Percentiles rank a stretch among this genome's conserved stretches.
Evolutionary conservation across 176 grass and related monocot genomes (phyloP).

Genomic region (Ensete glaucum): DNA sequence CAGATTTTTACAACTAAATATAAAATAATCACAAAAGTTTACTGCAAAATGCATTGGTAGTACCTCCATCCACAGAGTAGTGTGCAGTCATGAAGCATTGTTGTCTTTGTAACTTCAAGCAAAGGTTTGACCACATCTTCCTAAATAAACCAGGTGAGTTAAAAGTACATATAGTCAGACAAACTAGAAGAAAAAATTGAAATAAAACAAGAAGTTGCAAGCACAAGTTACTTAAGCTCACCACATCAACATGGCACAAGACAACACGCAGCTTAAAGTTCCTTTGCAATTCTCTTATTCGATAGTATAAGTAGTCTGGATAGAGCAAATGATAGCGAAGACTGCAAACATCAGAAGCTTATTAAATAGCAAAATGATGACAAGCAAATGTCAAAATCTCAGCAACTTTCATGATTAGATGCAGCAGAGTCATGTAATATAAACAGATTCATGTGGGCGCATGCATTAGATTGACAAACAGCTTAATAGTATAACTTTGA

Average conservation of each 20-base stretch:
- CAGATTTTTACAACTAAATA: not conserved
- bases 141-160: constrained; percentile 26
- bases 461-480: not conserved
- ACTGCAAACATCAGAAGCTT: constrained; percentile 36
- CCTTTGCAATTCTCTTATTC: constrained; percentile 86
- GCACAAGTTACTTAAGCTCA: constrained; percentile 29
- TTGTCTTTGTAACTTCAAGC: constrained; percentile 84
- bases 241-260: constrained; percentile 91
- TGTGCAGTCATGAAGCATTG: constrained; percentile 89
- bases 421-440: not conserved
- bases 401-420: not conserved
- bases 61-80: constrained; percentile 96
- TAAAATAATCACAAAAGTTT: not conserved
- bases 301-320: constrained; percentile 92
- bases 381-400: not conserved
- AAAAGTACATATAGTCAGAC: not conserved
- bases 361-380: constrained; percentile 14
- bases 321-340: constrained; percentile 91
- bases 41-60: not conserved
- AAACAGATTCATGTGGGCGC: not conserved
- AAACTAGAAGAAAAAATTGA: not conserved
- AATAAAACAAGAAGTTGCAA: not conserved
- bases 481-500: not conserved
- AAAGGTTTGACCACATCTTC: constrained; percentile 95
- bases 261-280: constrained; percentile 80